phyloP scores from a whole-genome alignment of 2,329 filamentous ascomycete genomes.

The Blumeriella jaapii region DNA sequence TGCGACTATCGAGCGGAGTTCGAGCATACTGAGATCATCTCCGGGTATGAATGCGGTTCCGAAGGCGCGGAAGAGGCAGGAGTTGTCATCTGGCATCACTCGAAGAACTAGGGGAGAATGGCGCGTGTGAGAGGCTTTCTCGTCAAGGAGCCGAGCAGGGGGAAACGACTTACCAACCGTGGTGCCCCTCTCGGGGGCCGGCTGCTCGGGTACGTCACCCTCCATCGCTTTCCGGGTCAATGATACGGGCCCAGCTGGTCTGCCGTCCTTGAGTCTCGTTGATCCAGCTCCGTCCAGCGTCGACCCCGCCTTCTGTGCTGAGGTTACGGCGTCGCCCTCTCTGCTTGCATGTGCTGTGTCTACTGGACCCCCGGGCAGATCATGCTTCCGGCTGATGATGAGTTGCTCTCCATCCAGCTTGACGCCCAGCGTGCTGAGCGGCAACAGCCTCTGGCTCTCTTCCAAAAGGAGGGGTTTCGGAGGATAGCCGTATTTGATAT shows the following conservation, averaged over 20 bases:
- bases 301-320: constrained; percentile 3
- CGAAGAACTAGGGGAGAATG: constrained; percentile 49
- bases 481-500: constrained; percentile 78
- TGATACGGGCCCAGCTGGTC: constrained; percentile 15
- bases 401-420: constrained; percentile 58
- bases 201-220: constrained; percentile 27
- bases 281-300: background rate
- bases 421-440: constrained; percentile 43
- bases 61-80: constrained; percentile 84
- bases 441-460: constrained; percentile 32
- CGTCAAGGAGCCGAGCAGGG: background rate
- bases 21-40: constrained; percentile 53
- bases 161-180: constrained; percentile 37
- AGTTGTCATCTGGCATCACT: constrained; percentile 96
- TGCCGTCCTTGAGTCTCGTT: constrained; percentile 1
- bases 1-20: constrained; percentile 67
- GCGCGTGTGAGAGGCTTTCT: background rate
- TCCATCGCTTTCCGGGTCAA: constrained; percentile 23
- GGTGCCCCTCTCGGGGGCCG: constrained; percentile 38
- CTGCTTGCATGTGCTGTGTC: background rate
- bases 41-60: constrained; percentile 60
- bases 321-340: background rate
- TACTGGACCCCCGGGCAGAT: background rate
- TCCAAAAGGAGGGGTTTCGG: constrained; percentile 56
- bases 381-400: constrained; percentile 35